A percentile compares a stretch with the other conserved stretches of the same genome.
These are phyloP conservation scores for Cladosporium sphaerospermum DNA, from an alignment of 2,329 filamentous ascomycete genomes.

Conservation along the genomic window DNA sequence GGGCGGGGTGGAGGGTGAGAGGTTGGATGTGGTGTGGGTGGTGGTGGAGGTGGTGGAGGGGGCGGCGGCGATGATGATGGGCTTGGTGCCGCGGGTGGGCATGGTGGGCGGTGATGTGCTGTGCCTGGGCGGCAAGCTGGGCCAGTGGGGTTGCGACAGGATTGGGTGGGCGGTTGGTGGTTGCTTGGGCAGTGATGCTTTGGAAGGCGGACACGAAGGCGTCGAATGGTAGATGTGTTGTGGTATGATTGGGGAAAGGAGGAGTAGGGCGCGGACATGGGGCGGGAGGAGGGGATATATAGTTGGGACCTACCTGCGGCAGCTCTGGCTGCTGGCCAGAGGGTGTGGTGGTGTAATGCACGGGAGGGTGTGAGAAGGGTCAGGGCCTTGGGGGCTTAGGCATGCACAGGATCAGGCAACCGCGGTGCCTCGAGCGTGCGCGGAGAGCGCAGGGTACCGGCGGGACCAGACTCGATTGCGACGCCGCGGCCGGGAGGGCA, in stretches of 20 bases:
- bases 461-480: constrained; percentile 8
- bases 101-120: constrained; percentile 2
- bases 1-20: constrained; percentile 22
- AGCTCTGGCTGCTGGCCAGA: too few species aligned
- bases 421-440: not conserved
- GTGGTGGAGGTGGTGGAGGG: constrained; percentile 17
- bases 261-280: constrained; percentile 3
- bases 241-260: constrained; percentile 8
- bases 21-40: constrained; percentile 13
- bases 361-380: too few species aligned
- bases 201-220: constrained; percentile 2
- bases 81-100: constrained; percentile 11
- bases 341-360: too few species aligned
- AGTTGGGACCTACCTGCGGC: constrained; percentile 5
- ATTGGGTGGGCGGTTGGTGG: not conserved
- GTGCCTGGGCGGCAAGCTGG: constrained; percentile 9
- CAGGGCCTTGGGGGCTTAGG: constrained; percentile 5
- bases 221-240: constrained; percentile 6
- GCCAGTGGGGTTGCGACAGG: not conserved
- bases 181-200: constrained; percentile 8
- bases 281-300: constrained; percentile 2
- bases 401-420: not conserved
- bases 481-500: constrained; percentile 4
- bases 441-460: not conserved
- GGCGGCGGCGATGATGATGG: constrained; percentile 23